Conservation (phyloP, 1,284 basidiomycete species). For the Cutaneotrichosporon mucoides region DNA sequence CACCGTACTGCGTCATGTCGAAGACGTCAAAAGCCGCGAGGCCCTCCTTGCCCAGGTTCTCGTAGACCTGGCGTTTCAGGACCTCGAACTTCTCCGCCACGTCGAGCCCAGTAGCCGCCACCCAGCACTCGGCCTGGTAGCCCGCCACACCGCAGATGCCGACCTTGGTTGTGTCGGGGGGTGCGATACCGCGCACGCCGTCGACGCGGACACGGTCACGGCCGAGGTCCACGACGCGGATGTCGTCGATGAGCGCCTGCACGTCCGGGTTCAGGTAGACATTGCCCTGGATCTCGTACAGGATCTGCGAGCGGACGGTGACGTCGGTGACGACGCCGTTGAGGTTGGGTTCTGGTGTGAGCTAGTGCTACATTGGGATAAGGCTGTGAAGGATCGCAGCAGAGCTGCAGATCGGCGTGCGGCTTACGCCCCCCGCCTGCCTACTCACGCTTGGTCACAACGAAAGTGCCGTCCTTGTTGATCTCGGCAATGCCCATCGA, state of each 20-base stretch:
- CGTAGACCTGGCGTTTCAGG: conserved; percentile 21
- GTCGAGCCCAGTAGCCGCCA: conserved; percentile 23
- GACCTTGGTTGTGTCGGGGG: conserved; percentile 31
- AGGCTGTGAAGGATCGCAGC: no score
- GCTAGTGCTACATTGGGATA: no score
- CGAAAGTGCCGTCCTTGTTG: conserved; percentile 20
- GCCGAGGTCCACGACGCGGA: conserved; percentile 17
- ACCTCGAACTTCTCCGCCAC: conserved; percentile 25
- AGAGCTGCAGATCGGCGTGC: no score
- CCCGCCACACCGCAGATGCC: conserved; percentile 26
- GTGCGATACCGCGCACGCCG: conserved; percentile 23
- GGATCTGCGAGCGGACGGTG: conserved; percentile 17
- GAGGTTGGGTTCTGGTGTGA: conserved; percentile 3
- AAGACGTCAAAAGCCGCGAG: conserved; percentile 9
- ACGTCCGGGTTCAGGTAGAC: conserved; percentile 34
- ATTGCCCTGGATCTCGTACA: conserved; percentile 25
- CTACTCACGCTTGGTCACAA: conserved; percentile 24
- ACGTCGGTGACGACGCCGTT: conserved; percentile 17
- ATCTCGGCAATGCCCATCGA: conserved; percentile 34
- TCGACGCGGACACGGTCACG: conserved; percentile 23
- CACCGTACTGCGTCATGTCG: conserved; percentile 27
- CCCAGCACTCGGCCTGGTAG: conserved; percentile 25
- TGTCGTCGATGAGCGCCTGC: conserved; percentile 23
- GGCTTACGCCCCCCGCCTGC: no score
- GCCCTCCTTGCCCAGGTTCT: conserved; percentile 2